Evolutionary conservation across 202 grass and related monocot species (phyloP).

Genomic region (Eragrostis tef): DNA sequence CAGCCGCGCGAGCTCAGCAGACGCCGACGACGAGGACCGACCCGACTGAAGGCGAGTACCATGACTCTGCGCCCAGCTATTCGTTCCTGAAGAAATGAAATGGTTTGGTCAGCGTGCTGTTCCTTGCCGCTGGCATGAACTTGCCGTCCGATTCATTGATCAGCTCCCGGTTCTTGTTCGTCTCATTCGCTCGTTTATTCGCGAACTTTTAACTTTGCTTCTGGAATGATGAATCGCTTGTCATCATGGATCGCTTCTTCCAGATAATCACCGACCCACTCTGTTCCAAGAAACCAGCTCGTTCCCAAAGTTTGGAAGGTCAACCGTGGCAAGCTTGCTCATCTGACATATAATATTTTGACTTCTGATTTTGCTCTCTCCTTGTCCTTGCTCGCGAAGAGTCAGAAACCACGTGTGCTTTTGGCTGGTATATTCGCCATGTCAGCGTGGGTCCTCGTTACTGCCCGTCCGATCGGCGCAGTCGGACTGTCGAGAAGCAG

Average conservation of each 20-base stretch:
- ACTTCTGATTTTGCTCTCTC: constrained; percentile 4
- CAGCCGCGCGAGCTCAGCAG: constrained; percentile 37
- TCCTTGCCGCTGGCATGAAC: neutral
- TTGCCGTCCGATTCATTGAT: neutral
- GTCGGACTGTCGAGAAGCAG: neutral
- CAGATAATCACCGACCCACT: neutral
- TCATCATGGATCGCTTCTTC: too few relatives aligned
- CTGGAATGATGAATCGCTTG: neutral
- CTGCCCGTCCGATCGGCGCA: neutral
- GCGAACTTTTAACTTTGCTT: neutral
- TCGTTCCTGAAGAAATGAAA: neutral
- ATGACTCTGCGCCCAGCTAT: too few relatives aligned
- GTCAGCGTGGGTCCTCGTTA: neutral
- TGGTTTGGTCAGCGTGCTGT: neutral
- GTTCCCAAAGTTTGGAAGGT: constrained; percentile 12
- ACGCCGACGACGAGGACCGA: constrained; percentile 19
- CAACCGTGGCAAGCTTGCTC: neutral
- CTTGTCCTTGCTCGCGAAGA: neutral
- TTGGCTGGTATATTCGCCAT: neutral
- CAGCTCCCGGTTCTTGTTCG: neutral
- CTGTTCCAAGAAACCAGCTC: neutral
- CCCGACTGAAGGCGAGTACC: constrained; percentile 48
- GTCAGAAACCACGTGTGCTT: constrained; percentile 11
- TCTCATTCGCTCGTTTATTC: neutral
- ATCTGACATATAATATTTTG: neutral